A percentile compares a stretch with the other conserved stretches of the same genome.
Evolutionary conservation across 768 basidiomycete genomes (phyloP).

Genomic region (Tricholoma furcatifolium): DNA sequence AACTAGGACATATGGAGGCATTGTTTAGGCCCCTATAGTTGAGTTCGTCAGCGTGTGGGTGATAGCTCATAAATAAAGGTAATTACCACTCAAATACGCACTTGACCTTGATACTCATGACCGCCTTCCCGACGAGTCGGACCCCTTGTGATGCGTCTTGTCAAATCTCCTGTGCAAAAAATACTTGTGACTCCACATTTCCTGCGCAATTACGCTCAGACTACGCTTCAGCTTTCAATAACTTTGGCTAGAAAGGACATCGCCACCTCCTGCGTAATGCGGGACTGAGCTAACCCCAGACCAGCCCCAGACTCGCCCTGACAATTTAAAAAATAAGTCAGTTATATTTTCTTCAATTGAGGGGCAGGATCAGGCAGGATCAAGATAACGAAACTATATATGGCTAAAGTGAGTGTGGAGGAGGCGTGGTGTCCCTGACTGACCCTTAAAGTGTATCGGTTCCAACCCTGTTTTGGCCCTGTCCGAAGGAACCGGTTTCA

Average conservation of each 20-base stretch:
- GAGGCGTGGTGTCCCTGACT: background rate
- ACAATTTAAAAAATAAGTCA: background rate
- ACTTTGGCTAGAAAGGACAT: conserved; percentile 1
- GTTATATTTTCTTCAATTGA: background rate
- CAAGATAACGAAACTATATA: background rate
- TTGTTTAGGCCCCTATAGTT: too few species aligned
- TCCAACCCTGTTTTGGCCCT: conserved; percentile 5
- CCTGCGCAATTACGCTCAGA: background rate
- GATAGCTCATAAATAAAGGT: too few species aligned
- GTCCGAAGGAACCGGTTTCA: conserved; percentile 10
- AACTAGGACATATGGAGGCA: background rate
- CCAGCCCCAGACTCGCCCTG: too few species aligned
- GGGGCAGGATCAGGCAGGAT: background rate
- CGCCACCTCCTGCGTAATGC: conserved; percentile 2
- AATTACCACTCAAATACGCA: too few species aligned
- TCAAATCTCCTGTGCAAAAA: too few species aligned
- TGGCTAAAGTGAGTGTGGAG: conserved; percentile 1
- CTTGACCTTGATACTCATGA: too few species aligned
- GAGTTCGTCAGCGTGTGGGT: too few species aligned
- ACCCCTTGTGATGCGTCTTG: too few species aligned
- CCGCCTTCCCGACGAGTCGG: too few species aligned
- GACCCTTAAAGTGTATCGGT: background rate
- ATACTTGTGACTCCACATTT: too few species aligned
- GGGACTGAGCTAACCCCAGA: too few species aligned
- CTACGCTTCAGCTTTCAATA: too few species aligned